Base-by-base conservation (phyloP, 331 rosid species). In the Malus hybrid region DNA sequence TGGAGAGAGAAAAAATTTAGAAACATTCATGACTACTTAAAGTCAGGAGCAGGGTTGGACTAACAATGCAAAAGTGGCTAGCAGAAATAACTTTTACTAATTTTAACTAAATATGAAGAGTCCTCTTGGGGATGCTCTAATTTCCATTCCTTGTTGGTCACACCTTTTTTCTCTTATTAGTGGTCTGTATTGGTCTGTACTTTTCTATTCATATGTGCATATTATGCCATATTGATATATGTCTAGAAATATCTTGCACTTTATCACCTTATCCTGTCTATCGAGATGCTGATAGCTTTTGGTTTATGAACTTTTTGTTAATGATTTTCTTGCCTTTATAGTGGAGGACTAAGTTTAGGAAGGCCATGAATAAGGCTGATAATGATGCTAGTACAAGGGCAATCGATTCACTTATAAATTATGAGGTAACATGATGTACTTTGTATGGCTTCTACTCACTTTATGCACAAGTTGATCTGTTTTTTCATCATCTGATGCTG, bases 261-360 rank as follows among this genome's bases (percentile, higher is more conserved):
- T 54, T 50, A 27, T 24, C 13, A 6, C 24, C 54, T 18, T 63
- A 42, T 24, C 14, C 70, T 1, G 10, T 67, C 39, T 67, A 67
- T 62, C 5, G 12, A 74, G 5, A 46, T 74, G 70, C 61, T 29
- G 67, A 27, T 42, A 18, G 3, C 48, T 72, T 72, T 73, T 62
- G 48, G 46, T 29, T 44, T 19, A 9, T 4, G 32, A 27, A 20
- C 8, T 73, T 70, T 77, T 46, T 24, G 28, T 44, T 59, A 65
- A 19, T 20, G 46, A 44, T 72, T 74, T 71, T 79, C 78, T 66
- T 86, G 75, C 64, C 69, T 77, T 90, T 82, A 50, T 82, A 95
- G 99, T 95, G 99, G 99, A 95, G 99, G 83, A 95, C 99, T 77
- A 95, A 92, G 85, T 95, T 89, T 79, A 85, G 99, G 85, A 95